Evolutionary conservation across 768 basidiomycete genomes (phyloP), one percentile per base, ranked within the genome.

Genomic region (Boletus huronensis): DNA sequence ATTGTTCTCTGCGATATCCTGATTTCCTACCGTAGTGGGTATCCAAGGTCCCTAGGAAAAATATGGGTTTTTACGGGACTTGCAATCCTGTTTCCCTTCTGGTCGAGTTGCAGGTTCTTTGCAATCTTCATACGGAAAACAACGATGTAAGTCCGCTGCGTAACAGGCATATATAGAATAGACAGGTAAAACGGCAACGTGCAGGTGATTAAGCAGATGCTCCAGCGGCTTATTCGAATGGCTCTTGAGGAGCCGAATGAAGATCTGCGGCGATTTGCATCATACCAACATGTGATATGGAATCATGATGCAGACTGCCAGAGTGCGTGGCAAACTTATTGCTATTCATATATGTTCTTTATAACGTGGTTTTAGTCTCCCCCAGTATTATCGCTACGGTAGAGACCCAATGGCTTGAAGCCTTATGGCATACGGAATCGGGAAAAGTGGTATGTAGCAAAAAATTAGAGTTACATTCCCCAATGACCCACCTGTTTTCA

Each of bases 231-330:
- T 32, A 66, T 82, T 35, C 63, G 71, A 23, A 50, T 75, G 10
- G 74, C 76, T 26, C 73, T 74, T 34, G 63, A 70, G 10, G 66
- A 71, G 36, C 64, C 66, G 7, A 48, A 58, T 14, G 61, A 65
- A 39, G 64, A 81, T 5, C 63, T 88, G 10, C 55, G 69, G 23
- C 79, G 77, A 52, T 67, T 86, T 34, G 70, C 79, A 13, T 64
- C 75, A 0, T 83, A 84, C 61, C 82, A 82, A 57, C 84, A 84
- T 57, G 66, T 82, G n/a, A 38, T 77, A 29, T 87, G 85, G 87
- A 52, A 56, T 71, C 9, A 54, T 67, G 19, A 71, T 44, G 74
- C 78, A 28, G 72, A 71, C 6, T 66, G 59, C 29, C 62, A 67
- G 58, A 63, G 86, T 86, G 58, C 55, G 76, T 44, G 9, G 9